Percentiles rank a stretch among this genome's conserved stretches.
Evolutionary conservation across 1,284 basidiomycete genomes (phyloP).

Genomic region (Irpex rosettiformis): DNA sequence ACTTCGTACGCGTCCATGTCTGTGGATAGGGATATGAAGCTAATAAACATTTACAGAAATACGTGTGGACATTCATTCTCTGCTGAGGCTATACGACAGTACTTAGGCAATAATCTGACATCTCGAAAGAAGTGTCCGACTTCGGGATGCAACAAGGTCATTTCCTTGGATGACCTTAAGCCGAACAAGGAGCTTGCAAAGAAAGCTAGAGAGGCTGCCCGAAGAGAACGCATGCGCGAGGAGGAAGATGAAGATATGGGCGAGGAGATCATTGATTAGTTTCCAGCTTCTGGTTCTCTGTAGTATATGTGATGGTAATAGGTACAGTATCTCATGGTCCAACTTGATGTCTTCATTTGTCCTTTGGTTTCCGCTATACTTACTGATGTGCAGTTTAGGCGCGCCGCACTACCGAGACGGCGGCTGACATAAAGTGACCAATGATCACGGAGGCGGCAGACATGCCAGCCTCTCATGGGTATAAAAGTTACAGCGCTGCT

Average conservation of each 20-base stretch:
- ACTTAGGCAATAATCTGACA: slow-evolving; percentile 37
- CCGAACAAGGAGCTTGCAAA: slow-evolving; percentile 56
- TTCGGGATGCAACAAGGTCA: slow-evolving; percentile 60
- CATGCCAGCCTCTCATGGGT: too few species aligned
- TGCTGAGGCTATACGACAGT: slow-evolving; percentile 52
- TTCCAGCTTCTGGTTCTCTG: not conserved
- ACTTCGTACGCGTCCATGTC: slow-evolving; percentile 55
- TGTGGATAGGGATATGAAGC: too few species aligned
- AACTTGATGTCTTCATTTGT: not conserved
- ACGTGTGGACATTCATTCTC: slow-evolving; percentile 76
- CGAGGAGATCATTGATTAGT: slow-evolving; percentile 59
- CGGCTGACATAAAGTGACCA: too few species aligned
- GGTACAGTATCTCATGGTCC: slow-evolving; percentile 1
- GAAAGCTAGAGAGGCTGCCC: slow-evolving; percentile 51
- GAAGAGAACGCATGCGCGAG: slow-evolving; percentile 45
- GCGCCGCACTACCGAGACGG: too few species aligned
- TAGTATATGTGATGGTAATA: slow-evolving; percentile 3
- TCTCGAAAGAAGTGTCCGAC: slow-evolving; percentile 56
- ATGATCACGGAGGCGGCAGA: too few species aligned
- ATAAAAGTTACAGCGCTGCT: too few species aligned
- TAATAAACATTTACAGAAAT: slow-evolving; percentile 40
- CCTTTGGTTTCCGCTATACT: too few species aligned
- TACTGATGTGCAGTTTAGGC: too few species aligned
- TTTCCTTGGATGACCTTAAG: slow-evolving; percentile 49
- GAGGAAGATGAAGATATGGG: slow-evolving; percentile 46